Conservation (phyloP, 2,329 filamentous ascomycete genomes). For the Ceratocystis harringtonii region DNA sequence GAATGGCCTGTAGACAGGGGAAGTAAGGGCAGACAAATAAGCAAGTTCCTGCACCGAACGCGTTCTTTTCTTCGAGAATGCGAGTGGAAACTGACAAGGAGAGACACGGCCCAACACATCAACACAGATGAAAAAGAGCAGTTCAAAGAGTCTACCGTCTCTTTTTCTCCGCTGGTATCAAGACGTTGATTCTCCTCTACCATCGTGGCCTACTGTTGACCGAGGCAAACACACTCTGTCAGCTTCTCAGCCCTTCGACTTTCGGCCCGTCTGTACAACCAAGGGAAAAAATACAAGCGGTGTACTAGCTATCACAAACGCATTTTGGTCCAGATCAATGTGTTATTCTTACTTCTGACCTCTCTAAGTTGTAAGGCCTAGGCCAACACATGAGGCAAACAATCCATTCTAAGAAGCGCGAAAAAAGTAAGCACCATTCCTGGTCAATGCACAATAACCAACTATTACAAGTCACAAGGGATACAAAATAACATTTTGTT, state of each 20-base stretch:
- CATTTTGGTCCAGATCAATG: too few relatives aligned
- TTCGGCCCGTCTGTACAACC: too few relatives aligned
- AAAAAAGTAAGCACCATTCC: not conserved
- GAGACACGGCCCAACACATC: not conserved
- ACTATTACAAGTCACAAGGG: not conserved
- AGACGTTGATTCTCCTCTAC: too few relatives aligned
- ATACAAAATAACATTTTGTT: not conserved
- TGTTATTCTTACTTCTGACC: too few relatives aligned
- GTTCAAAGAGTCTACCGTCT: not conserved
- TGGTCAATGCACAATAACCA: not conserved
- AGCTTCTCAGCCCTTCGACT: too few relatives aligned
- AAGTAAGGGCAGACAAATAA: not conserved
- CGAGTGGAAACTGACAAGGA: not conserved
- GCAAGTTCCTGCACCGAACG: not conserved
- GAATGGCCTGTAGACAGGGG: not conserved
- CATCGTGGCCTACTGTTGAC: too few relatives aligned
- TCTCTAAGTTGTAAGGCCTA: too few relatives aligned
- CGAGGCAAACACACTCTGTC: too few relatives aligned
- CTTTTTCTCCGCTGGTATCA: not conserved
- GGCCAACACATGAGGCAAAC: too few relatives aligned
- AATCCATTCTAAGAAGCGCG: too few relatives aligned
- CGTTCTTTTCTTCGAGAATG: not conserved
- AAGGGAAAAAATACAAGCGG: too few relatives aligned
- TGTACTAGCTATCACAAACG: too few relatives aligned
- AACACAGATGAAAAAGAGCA: not conserved